A percentile compares a stretch with the other conserved stretches of the same genome.
Conservation (phyloP, 2,329 filamentous ascomycete species). For the Amylocarpus encephaloides region DNA sequence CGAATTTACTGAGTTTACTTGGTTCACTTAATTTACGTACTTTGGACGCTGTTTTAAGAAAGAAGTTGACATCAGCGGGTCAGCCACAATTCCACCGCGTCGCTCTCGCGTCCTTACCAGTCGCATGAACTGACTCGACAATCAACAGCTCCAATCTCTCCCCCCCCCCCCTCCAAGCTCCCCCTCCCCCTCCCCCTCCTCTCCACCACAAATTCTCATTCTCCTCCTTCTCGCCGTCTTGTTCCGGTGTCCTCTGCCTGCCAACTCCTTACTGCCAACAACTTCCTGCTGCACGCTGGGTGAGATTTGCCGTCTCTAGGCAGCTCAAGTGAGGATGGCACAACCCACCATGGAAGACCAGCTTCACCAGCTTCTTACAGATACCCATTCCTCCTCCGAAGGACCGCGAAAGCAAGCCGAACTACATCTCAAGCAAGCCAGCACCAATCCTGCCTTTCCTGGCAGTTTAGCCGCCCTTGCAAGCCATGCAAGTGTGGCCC, state of each 20-base stretch:
- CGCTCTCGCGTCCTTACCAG: too few species aligned
- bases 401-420: slow-evolving; percentile 80
- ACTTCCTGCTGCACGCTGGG: background rate
- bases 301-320: background rate
- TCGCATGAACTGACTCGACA: too few species aligned
- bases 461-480: slow-evolving; percentile 75
- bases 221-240: too few species aligned
- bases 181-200: too few species aligned
- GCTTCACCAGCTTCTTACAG: slow-evolving; percentile 79
- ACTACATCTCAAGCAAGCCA: slow-evolving; percentile 40
- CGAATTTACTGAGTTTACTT: too few species aligned
- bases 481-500: slow-evolving; percentile 64
- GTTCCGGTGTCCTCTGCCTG: background rate
- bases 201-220: too few species aligned
- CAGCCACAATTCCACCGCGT: too few species aligned
- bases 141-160: too few species aligned
- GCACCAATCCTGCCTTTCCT: slow-evolving; percentile 61
- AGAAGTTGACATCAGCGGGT: too few species aligned
- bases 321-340: slow-evolving; percentile 1
- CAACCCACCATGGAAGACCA: slow-evolving; percentile 73
- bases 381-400: slow-evolving; percentile 74
- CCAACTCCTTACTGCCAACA: background rate
- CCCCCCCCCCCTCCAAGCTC: too few species aligned
- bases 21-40: too few species aligned
- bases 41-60: too few species aligned